These are phyloP conservation scores for Hymenoscyphus albidus DNA, from an alignment of 2,329 filamentous ascomycete species.

Conservation along the genomic window DNA sequence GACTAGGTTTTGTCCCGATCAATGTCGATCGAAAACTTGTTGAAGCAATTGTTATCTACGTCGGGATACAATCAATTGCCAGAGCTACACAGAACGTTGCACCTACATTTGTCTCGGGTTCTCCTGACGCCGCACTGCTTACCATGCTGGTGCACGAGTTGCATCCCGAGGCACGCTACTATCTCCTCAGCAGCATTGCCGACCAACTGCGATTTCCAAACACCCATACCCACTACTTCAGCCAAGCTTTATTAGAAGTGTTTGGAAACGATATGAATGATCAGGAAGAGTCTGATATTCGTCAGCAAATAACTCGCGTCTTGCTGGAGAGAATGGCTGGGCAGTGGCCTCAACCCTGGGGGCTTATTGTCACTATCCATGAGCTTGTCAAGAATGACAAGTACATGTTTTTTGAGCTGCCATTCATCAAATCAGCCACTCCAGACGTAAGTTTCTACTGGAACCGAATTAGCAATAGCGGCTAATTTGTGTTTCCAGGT, in stretches of 20 bases:
- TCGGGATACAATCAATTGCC: conserved; percentile 69
- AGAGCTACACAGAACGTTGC: conserved; percentile 55
- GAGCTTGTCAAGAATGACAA: conserved; percentile 89
- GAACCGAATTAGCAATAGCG: not conserved
- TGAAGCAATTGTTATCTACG: conserved; percentile 78
- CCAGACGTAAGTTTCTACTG: conserved; percentile 63
- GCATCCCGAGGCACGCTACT: conserved; percentile 75
- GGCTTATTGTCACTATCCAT: conserved; percentile 79
- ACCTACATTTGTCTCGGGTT: conserved; percentile 59
- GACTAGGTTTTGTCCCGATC: conserved; percentile 63
- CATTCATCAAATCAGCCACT: conserved; percentile 76
- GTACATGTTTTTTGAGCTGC: conserved; percentile 88
- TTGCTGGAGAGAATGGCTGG: conserved; percentile 83
- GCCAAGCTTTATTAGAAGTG: conserved; percentile 75
- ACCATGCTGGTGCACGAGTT: conserved; percentile 74
- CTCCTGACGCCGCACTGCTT: conserved; percentile 67
- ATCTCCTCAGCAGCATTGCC: conserved; percentile 76
- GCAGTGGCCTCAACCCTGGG: conserved; percentile 94
- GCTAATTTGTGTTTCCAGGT: conserved; percentile 24
- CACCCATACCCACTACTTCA: conserved; percentile 89
- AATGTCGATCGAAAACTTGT: conserved; percentile 68
- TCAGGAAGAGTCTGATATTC: conserved; percentile 75
- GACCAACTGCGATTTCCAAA: conserved; percentile 92
- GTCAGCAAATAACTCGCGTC: conserved; percentile 86
- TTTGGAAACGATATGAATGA: conserved; percentile 73